Percentiles rank a stretch among this genome's conserved stretches.
These are phyloP conservation scores for Hawksworthiomyces lignivorus DNA, from an alignment of 2,329 filamentous ascomycete species.

Conservation along the genomic window DNA sequence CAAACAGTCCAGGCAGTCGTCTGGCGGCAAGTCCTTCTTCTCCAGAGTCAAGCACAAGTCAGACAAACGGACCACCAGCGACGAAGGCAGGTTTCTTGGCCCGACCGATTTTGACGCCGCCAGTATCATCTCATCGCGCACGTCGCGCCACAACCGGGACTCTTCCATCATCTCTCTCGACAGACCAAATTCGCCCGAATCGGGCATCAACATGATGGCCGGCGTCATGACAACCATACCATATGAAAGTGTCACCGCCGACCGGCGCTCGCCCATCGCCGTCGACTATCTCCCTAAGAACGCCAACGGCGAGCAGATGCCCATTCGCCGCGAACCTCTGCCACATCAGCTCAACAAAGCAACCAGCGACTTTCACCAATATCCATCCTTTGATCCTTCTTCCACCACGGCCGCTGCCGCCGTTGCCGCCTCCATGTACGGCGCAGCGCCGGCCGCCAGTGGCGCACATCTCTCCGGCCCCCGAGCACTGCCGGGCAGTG, in stretches of 20 bases:
- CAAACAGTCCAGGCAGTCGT: conserved; percentile 77
- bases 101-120: conserved; percentile 52
- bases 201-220: conserved; percentile 64
- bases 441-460: conserved; percentile 35
- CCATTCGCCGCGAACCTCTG: conserved; percentile 61
- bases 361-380: conserved; percentile 78
- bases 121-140: conserved; percentile 57
- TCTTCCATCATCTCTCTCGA: conserved; percentile 68
- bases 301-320: conserved; percentile 45
- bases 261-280: conserved; percentile 61
- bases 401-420: conserved; percentile 22
- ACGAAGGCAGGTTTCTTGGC: conserved; percentile 47
- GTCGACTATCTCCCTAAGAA: conserved; percentile 54
- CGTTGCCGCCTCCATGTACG: conserved; percentile 18
- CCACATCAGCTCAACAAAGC: conserved; percentile 79
- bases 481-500: conserved; percentile 49
- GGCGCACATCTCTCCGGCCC: conserved; percentile 53
- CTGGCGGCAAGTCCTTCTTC: conserved; percentile 65
- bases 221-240: conserved; percentile 84
- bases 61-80: conserved; percentile 54
- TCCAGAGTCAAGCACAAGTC: conserved; percentile 77
- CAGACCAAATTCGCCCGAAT: conserved; percentile 54
- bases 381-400: conserved; percentile 62
- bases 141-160: conserved; percentile 69
- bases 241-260: conserved; percentile 63